These are phyloP conservation scores for Lipomyces sp. DNA, from an alignment of 805 yeast species.

Conservation along the genomic window DNA sequence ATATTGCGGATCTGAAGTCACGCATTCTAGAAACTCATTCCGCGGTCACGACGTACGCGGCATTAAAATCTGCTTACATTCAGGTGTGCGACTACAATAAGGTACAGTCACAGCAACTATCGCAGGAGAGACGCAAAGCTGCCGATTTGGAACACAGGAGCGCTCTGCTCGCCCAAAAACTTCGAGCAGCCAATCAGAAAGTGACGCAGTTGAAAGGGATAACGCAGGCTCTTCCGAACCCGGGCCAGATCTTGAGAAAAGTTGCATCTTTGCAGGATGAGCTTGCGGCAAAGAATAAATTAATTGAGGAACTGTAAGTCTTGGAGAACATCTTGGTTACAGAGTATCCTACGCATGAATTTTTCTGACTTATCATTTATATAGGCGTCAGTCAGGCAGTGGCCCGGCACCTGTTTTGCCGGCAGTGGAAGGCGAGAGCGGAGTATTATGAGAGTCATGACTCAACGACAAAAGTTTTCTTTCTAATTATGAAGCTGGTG, in stretches of 20 bases:
- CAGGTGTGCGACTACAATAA: constrained; percentile 30
- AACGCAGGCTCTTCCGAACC: constrained; percentile 22
- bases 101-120: constrained; percentile 8
- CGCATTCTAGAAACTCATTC: constrained; percentile 32
- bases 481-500: too few species aligned
- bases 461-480: too few species aligned
- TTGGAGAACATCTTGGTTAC: neutral
- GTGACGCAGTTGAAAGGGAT: constrained; percentile 14
- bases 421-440: too few species aligned
- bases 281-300: constrained; percentile 5
- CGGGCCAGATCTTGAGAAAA: constrained; percentile 11
- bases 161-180: neutral
- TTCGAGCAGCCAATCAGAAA: constrained; percentile 4
- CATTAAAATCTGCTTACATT: constrained; percentile 32
- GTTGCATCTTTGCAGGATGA: constrained; percentile 16
- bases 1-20: constrained; percentile 26
- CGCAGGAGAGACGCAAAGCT: constrained; percentile 3
- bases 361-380: neutral
- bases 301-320: constrained; percentile 13
- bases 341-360: neutral
- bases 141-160: constrained; percentile 7
- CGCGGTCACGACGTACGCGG: constrained; percentile 32
- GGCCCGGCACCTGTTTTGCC: too few species aligned
- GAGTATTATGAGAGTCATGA: too few species aligned
- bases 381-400: neutral